Conservation (phyloP, 305 asterid genomes). For the Petunia hybrid region DNA sequence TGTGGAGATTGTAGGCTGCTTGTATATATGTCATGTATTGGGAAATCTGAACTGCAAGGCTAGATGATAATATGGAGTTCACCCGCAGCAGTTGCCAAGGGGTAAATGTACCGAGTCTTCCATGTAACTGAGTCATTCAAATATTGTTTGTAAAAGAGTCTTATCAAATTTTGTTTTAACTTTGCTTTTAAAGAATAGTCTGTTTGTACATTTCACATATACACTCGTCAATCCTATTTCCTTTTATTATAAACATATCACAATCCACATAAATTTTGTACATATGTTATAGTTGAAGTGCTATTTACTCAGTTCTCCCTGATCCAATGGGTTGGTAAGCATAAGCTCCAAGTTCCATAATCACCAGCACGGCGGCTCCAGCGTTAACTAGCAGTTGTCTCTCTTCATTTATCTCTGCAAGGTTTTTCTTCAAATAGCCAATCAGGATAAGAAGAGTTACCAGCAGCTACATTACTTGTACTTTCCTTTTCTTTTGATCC, state of each 20-base stretch:
- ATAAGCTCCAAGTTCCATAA: conserved; percentile 69
- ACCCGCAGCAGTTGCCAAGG: not conserved
- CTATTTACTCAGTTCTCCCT: conserved; percentile 20
- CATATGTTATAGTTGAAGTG: not conserved
- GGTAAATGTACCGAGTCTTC: not conserved
- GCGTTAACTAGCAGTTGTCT: conserved; percentile 70
- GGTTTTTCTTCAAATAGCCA: conserved; percentile 52
- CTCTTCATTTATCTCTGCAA: conserved; percentile 61
- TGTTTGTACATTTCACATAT: not conserved
- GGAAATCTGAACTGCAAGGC: not conserved
- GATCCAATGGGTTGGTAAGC: conserved; percentile 41
- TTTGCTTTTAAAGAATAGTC: not conserved
- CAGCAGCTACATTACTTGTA: conserved; percentile 14
- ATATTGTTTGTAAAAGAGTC: not conserved
- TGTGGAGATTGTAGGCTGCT: not conserved
- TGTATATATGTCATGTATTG: not conserved
- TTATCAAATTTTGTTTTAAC: not conserved
- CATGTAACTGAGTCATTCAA: not conserved
- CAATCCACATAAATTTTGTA: not conserved
- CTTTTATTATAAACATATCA: conserved; percentile 12
- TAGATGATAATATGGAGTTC: not conserved
- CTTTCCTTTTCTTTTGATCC: conserved; percentile 33
- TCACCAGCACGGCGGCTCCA: conserved; percentile 72
- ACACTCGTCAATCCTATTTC: not conserved
- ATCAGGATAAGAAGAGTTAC: conserved; percentile 31